Base-by-base conservation (phyloP, 768 basidiomycete genomes). In the Trametes villosa region DNA sequence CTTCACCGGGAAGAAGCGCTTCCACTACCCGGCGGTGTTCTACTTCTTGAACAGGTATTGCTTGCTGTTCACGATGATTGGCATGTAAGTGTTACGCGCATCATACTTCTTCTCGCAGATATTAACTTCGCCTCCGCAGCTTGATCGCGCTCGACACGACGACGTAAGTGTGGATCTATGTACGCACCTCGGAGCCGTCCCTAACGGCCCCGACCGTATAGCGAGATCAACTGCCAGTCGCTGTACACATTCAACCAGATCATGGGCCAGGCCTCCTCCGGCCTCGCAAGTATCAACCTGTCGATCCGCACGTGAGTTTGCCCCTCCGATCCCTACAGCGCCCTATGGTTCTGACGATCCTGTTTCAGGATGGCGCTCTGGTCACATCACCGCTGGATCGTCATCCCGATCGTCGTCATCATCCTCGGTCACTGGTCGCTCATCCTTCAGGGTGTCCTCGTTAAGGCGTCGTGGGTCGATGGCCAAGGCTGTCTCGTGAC, bases 351-450 rank as follows among this genome's bases (percentile, higher is more conserved):
- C 33, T 55, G 47, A 12, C 30, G 46, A 31, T 8, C 7, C 45
- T 34, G 30, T 5, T 40, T 9, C 59, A 81, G 82, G 3, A 83
- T 89, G 71, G 88, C 87, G 20, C 81, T 89, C 24, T 89, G 87
- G 87, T 81, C 80, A 12, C 81, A 85, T 42, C 81, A 82, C 57
- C 74, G 75, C 61, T 83, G 78, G 66, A 76, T 89, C 62, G 72
- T 86, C 30, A 72, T 75, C 7, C 62, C 78, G 17, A 73, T 89
- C 20, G 67, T 84, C 7, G 22, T 84, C 34, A 68, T 89, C 53
- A 84, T 86, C 50, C 75, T 89, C n/a, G 88, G 88, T 3, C 88
- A 88, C 67, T 89, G 87, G 88, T 86, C 86, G 1, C 74, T 89
- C 52, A 83, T 89, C 61, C 76, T 89, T 24, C 87, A 88, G 75